Evolutionary conservation across 768 basidiomycete species (phyloP).

Genomic region (Pilatotrama ljubarskyi): DNA sequence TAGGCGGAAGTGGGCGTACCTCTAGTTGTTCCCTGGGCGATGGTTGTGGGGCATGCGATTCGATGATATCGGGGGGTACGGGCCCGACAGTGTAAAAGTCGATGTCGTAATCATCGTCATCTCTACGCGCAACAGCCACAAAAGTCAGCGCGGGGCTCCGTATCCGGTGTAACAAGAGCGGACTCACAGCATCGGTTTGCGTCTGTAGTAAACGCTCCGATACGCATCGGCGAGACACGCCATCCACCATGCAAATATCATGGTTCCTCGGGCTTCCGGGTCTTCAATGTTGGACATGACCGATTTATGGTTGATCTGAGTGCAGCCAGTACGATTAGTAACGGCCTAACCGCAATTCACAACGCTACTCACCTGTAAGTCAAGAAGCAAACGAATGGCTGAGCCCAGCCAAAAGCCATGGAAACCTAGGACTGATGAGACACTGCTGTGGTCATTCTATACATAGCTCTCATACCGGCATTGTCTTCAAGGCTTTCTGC

Average conservation of each 20-base stretch:
- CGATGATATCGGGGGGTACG: slow-evolving; percentile 36
- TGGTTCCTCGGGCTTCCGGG: slow-evolving; percentile 73
- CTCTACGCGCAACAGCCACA: slow-evolving; percentile 36
- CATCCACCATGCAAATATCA: slow-evolving; percentile 96
- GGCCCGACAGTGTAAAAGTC: slow-evolving; percentile 83
- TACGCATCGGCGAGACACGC: slow-evolving; percentile 84
- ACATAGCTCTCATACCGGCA: slow-evolving; percentile 48
- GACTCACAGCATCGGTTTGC: slow-evolving; percentile 73
- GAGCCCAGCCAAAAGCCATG: slow-evolving; percentile 83
- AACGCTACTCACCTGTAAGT: slow-evolving; percentile 60
- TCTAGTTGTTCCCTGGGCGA: slow-evolving; percentile 80
- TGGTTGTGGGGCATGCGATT: slow-evolving; percentile 41
- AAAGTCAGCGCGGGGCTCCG: neutral
- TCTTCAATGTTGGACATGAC: slow-evolving; percentile 73
- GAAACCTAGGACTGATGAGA: slow-evolving; percentile 52
- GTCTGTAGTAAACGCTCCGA: slow-evolving; percentile 78
- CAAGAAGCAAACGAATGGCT: slow-evolving; percentile 76
- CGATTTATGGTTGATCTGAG: slow-evolving; percentile 81
- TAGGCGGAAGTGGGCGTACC: slow-evolving; percentile 38
- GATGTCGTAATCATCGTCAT: slow-evolving; percentile 88
- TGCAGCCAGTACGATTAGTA: neutral
- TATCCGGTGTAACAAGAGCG: neutral
- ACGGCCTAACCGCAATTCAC: neutral
- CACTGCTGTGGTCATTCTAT: slow-evolving; percentile 6
- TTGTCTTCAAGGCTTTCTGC: slow-evolving; percentile 74